These are phyloP conservation scores for Globisporangium cederbergense DNA, from an alignment of 352 stramenopile species.

Conservation along the genomic window DNA sequence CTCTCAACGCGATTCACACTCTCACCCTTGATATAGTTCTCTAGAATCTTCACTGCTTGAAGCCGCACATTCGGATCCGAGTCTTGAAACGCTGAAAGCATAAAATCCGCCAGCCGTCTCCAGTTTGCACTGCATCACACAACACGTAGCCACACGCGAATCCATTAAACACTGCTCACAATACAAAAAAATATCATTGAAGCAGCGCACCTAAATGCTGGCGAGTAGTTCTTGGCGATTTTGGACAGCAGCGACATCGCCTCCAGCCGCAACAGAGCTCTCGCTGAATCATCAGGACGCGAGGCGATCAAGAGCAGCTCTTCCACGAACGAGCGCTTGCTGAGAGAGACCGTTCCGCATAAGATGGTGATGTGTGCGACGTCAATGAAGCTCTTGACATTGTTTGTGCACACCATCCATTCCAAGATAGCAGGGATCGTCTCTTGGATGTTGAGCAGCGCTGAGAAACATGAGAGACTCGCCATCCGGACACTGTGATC, in stretches of 20 bases:
- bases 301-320: conserved; percentile 71
- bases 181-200: neutral
- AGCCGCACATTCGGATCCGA: conserved; percentile 82
- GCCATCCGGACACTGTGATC: conserved; percentile 79
- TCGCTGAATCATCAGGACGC: conserved; percentile 47
- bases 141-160: neutral
- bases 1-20: conserved; percentile 18
- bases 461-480: conserved; percentile 75
- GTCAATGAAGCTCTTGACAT: conserved; percentile 38
- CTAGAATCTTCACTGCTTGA: conserved; percentile 85
- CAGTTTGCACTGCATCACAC: conserved; percentile 38
- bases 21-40: conserved; percentile 86
- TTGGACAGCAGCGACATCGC: conserved; percentile 84
- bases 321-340: conserved; percentile 67
- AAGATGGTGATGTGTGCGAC: conserved; percentile 63
- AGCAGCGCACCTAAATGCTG: conserved; percentile 40
- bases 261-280: conserved; percentile 61
- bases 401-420: conserved; percentile 66
- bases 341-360: conserved; percentile 53
- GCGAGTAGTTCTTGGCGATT: conserved; percentile 79
- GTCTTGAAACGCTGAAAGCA: conserved; percentile 81
- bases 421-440: conserved; percentile 56
- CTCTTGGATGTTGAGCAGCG: conserved; percentile 71
- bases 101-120: conserved; percentile 66
- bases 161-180: no score